Base-by-base conservation (phyloP, 2,329 filamentous ascomycete species). In the Fusarium sp. region DNA sequence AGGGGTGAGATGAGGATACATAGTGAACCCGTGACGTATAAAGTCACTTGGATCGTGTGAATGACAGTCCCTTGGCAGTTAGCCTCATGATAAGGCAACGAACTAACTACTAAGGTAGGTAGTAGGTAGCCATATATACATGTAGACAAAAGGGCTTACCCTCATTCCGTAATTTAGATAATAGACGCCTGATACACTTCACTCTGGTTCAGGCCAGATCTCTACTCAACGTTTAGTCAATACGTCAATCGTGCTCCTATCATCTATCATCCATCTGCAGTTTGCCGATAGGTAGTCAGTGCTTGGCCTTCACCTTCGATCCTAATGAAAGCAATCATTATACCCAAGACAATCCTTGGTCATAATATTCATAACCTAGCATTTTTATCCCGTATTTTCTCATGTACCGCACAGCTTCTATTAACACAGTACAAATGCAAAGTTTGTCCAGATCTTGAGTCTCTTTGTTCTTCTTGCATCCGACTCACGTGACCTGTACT, bases 401-500 rank as follows among this genome's bases (percentile, higher is more conserved):
- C 7, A 36, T 19, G 29, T 47, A 29, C 31, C 46, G 50, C 55
- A 60, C 41, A 43, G 49, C 27, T 38, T 60, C 19, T 38, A n/a
- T 41, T 25, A 9, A 41, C 19, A 29, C 39, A 11, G 23, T n/a
- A 27, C 38, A 21, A 13, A 29, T 23, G 7, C 17, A 17, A 45
- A 31, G 41, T 39, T 31, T 39, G 21, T 25, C 23, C 8, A 25
- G 8, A 6, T 25, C 23, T 25, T 8, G 23, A 25, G 23, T 25
- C 6, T 41, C 53, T 66, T 64, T 61, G 59, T 58, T 37, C 27
- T 58, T 37, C 27, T 44, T 48, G 33, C 23, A 13, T 8, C 7
- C 4, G 2, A 7, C 15, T 63, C 71, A 73, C 72, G 71, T 72
- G 70, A 72, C 49, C 49, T 46, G 10, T 21, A 25, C 27, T 29